These are phyloP conservation scores for Zymoseptoria passerinii DNA, from an alignment of 2,329 filamentous ascomycete species.

Conservation along the genomic window DNA sequence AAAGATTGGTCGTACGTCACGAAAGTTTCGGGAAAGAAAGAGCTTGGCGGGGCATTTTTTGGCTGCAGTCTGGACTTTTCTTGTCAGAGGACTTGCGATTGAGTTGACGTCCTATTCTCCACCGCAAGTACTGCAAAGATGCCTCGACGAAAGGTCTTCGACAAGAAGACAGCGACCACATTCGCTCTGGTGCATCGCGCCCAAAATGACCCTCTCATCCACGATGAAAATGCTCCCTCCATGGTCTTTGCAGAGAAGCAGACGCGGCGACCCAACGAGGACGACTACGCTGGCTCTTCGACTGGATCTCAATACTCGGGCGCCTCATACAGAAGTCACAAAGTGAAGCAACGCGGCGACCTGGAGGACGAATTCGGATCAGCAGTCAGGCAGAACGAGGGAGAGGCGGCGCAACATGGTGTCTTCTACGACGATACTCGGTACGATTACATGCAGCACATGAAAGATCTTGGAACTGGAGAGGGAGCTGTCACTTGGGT, in stretches of 20 bases:
- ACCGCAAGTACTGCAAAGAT: constrained; percentile 43
- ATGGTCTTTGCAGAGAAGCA: constrained; percentile 66
- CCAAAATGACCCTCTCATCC: constrained; percentile 93
- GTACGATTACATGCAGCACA: constrained; percentile 99
- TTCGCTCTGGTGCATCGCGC: constrained; percentile 92
- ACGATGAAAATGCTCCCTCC: constrained; percentile 79
- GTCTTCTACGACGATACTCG: constrained; percentile 90
- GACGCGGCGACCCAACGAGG: constrained; percentile 15
- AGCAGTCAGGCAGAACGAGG: constrained; percentile 75
- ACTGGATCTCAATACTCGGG: constrained; percentile 30
- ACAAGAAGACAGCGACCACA: constrained; percentile 89
- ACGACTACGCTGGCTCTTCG: constrained; percentile 22
- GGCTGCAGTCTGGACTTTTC: not conserved
- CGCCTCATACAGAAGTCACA: constrained; percentile 21
- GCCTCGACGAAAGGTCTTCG: constrained; percentile 66
- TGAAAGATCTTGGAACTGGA: constrained; percentile 67
- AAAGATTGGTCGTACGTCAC: not conserved
- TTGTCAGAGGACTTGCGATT: not conserved
- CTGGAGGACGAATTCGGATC: constrained; percentile 66
- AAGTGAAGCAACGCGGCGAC: constrained; percentile 52
- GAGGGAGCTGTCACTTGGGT: constrained; percentile 72
- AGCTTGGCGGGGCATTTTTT: not conserved
- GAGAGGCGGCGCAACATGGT: constrained; percentile 88
- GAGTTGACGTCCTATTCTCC: not conserved
- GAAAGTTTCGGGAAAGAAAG: not conserved